A percentile compares a stretch with the other conserved stretches of the same genome.
Evolutionary conservation across 768 basidiomycete genomes (phyloP).

Genomic region (Leccinum boreale): DNA sequence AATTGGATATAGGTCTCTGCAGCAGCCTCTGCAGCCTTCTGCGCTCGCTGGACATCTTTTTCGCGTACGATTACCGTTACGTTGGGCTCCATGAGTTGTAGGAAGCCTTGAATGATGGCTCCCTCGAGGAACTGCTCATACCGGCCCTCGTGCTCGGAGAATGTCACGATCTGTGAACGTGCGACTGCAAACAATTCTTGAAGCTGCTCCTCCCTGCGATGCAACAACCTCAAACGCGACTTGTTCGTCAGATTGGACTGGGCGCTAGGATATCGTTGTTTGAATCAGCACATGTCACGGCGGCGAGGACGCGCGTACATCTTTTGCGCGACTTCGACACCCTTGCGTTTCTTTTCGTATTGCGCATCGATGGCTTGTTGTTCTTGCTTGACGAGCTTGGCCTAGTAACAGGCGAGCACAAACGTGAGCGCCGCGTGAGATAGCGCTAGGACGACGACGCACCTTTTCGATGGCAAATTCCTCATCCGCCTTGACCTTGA

Average conservation of each 20-base stretch:
- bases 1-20: conserved; percentile 67
- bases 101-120: conserved; percentile 82
- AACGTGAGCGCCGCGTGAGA: not conserved
- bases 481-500: conserved; percentile 95
- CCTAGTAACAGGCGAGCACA: conserved; percentile 44
- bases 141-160: conserved; percentile 61
- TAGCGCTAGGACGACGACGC: not conserved
- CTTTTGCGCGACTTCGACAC: conserved; percentile 90
- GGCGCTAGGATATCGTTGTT: conserved; percentile 48
- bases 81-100: conserved; percentile 73
- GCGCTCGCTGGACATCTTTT: conserved; percentile 59
- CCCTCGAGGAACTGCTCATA: conserved; percentile 84
- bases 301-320: conserved; percentile 55
- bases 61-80: conserved; percentile 66
- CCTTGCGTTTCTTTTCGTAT: conserved; percentile 95
- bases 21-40: conserved; percentile 65
- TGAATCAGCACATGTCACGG: not conserved
- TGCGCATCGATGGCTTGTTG: conserved; percentile 91
- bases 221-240: conserved; percentile 85
- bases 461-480: conserved; percentile 99
- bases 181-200: conserved; percentile 83
- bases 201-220: conserved; percentile 87
- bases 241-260: conserved; percentile 97
- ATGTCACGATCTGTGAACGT: conserved; percentile 56
- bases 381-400: conserved; percentile 95